Percentiles rank a stretch among this genome's conserved stretches.
These are phyloP conservation scores for Castanea sativa DNA, from an alignment of 306 rosid species.

Conservation along the genomic window DNA sequence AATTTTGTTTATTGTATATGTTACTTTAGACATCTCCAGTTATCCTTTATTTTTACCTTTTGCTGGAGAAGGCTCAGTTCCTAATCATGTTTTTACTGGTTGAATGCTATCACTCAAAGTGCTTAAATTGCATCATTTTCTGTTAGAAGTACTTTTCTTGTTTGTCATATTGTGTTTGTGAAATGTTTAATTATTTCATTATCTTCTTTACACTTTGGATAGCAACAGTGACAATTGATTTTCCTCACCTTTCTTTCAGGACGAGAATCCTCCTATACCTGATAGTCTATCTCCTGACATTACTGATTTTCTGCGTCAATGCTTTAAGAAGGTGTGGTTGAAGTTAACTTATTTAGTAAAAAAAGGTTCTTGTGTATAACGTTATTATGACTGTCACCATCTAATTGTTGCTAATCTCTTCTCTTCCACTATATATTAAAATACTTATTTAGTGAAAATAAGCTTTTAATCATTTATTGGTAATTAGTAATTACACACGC, in stretches of 20 bases:
- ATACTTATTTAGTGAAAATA: no score
- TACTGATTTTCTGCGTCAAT: conserved; percentile 94
- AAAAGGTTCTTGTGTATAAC: conserved; percentile 18
- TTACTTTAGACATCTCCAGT: background rate
- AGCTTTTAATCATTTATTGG: no score
- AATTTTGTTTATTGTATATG: background rate
- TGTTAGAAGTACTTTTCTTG: background rate
- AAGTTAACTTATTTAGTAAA: conserved; percentile 15
- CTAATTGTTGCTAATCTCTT: conserved; percentile 10
- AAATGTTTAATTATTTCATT: conserved; percentile 8
- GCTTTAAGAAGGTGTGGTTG: conserved; percentile 88
- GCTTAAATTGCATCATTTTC: conserved; percentile 13
- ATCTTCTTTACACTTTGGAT: conserved; percentile 8
- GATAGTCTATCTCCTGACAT: conserved; percentile 89
- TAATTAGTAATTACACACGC: no score
- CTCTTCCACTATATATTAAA: background rate
- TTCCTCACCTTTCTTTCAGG: conserved; percentile 54
- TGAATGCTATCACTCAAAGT: background rate
- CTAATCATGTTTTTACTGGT: conserved; percentile 9
- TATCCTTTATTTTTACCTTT: conserved; percentile 4
- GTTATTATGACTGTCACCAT: conserved; percentile 5
- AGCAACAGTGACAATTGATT: background rate
- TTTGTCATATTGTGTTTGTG: background rate
- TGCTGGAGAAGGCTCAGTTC: conserved; percentile 7
- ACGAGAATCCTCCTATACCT: conserved; percentile 94